phyloP scores from a whole-genome alignment of 306 rosid species.

The Sechiopsis laciniata region DNA sequence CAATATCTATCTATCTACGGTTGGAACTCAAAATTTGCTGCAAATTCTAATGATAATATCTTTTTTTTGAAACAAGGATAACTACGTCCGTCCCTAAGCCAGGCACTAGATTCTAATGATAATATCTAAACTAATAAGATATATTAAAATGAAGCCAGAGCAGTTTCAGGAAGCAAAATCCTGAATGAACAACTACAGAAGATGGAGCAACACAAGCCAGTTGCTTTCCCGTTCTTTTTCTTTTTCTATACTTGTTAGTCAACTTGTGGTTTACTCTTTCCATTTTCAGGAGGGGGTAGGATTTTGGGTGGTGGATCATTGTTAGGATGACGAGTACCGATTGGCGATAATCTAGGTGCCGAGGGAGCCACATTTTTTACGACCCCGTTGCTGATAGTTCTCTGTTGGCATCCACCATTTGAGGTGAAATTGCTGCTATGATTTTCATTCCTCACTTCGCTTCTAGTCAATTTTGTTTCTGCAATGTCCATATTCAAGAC shows the following conservation, averaged over 20 bases:
- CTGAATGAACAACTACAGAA: neutral
- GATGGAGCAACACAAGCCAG: slow-evolving; percentile 10
- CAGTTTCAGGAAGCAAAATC: slow-evolving; percentile 6
- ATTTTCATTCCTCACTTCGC: slow-evolving; percentile 29
- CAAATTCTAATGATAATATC: slow-evolving; percentile 29
- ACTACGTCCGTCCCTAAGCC: too few relatives aligned
- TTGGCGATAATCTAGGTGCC: neutral
- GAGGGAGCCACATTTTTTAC: neutral
- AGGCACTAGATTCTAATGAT: too few relatives aligned
- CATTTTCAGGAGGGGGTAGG: slow-evolving; percentile 1
- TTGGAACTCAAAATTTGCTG: slow-evolving; percentile 43
- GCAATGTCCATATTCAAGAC: slow-evolving; percentile 32
- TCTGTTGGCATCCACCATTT: slow-evolving; percentile 8
- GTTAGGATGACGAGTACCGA: neutral
- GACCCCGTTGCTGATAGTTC: neutral
- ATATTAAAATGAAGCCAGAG: slow-evolving; percentile 23
- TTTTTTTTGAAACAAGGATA: too few relatives aligned
- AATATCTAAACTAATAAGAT: slow-evolving; percentile 31
- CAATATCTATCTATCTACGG: slow-evolving; percentile 42
- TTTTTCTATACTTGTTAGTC: slow-evolving; percentile 13
- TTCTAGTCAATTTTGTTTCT: slow-evolving; percentile 63
- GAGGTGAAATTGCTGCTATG: neutral
- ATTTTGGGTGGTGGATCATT: neutral
- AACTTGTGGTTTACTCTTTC: slow-evolving; percentile 6
- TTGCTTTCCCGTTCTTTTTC: neutral